Conservation (phyloP, 2,329 filamentous ascomycete genomes). For the Akanthomyces muscarius region DNA sequence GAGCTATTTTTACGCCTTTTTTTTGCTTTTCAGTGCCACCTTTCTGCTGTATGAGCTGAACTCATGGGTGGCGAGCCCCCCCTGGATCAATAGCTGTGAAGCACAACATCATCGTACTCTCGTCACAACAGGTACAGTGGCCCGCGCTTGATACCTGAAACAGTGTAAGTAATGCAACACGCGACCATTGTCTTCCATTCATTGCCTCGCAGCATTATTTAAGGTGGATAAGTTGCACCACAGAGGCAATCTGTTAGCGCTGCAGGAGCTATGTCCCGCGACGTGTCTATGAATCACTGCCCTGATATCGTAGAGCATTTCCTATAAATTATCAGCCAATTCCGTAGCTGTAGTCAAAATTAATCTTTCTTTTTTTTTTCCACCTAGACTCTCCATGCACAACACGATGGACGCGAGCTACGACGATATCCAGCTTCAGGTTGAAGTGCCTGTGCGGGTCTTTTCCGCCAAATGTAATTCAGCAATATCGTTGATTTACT, state of each 20-base stretch:
- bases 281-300: background rate
- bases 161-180: background rate
- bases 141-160: background rate
- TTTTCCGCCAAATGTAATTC: background rate
- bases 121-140: too few relatives aligned
- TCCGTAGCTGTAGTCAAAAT: background rate
- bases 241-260: background rate
- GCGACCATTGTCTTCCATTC: too few relatives aligned
- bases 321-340: background rate
- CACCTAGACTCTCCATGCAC: too few relatives aligned
- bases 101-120: too few relatives aligned
- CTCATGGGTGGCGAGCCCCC: too few relatives aligned
- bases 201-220: background rate
- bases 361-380: too few relatives aligned
- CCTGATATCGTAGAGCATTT: background rate
- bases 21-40: too few relatives aligned
- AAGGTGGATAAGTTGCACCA: background rate
- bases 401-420: slow-evolving; percentile 4
- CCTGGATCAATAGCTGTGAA: too few relatives aligned
- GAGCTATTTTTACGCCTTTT: background rate
- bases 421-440: background rate
- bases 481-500: background rate
- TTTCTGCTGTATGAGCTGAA: too few relatives aligned
- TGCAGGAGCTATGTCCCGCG: too few relatives aligned
- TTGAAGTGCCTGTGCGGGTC: background rate